These are phyloP conservation scores for Funneliformis caledonium DNA, from an alignment of 371 early-diverging fungal species.

Conservation along the genomic window DNA sequence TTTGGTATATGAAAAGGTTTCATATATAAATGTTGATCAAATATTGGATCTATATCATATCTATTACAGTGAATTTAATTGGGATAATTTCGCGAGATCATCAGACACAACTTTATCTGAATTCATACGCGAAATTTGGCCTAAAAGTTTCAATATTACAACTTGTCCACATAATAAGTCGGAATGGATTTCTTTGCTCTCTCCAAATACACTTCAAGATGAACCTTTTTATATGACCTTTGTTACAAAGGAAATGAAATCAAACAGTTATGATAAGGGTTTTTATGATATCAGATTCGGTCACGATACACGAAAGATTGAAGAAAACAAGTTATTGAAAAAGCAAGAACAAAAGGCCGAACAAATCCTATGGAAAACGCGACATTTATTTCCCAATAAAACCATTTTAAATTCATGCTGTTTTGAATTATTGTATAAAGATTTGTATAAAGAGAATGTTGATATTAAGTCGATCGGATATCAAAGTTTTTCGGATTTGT, in stretches of 20 bases:
- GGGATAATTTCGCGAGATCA: constrained; percentile 13
- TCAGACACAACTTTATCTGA: constrained; percentile 10
- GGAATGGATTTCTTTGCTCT: not conserved
- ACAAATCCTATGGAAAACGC: not conserved
- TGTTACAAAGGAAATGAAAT: not conserved
- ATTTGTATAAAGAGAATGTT: not conserved
- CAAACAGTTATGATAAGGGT: not conserved
- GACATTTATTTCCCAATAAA: not conserved
- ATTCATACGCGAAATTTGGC: constrained; percentile 7
- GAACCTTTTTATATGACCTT: not conserved
- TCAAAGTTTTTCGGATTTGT: not conserved
- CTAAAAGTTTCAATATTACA: not conserved
- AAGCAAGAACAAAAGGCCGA: not conserved
- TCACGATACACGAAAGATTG: too few relatives aligned
- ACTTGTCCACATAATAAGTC: not conserved
- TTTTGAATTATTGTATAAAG: not conserved
- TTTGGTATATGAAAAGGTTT: not conserved
- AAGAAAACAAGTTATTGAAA: not conserved
- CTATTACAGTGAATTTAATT: not conserved
- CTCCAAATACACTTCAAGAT: not conserved
- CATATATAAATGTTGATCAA: not conserved
- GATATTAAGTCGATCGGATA: not conserved
- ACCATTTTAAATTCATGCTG: constrained; percentile 1
- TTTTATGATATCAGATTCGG: not conserved
- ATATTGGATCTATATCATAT: not conserved